Evolutionary conservation across 805 yeast genomes (phyloP).

Genomic region (Zygosaccharomyces pseudorouxii): DNA sequence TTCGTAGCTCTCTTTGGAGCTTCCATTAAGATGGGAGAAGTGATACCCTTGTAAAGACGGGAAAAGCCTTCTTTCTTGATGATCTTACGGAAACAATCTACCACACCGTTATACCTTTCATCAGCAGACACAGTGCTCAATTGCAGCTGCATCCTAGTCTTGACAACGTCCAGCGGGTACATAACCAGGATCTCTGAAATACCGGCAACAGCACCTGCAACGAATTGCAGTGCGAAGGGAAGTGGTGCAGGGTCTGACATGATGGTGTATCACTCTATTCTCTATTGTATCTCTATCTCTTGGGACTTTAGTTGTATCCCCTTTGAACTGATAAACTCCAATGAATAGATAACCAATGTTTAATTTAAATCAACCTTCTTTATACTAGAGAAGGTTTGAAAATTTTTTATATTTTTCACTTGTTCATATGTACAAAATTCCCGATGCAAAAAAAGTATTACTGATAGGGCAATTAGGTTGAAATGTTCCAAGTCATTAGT

Average conservation of each 20-base stretch:
- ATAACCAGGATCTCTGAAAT: conserved; percentile 90
- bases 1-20: conserved; percentile 99
- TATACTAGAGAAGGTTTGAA: neutral
- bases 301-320: neutral
- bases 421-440: neutral
- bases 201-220: conserved; percentile 94
- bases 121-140: conserved; percentile 40
- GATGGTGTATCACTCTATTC: neutral
- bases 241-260: conserved; percentile 42
- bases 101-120: conserved; percentile 68
- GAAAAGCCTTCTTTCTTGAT: conserved; percentile 79
- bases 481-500: no score
- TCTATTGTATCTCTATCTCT: neutral
- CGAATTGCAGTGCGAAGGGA: conserved; percentile 89
- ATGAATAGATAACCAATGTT: neutral
- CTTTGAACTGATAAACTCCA: neutral
- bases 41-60: conserved; percentile 85
- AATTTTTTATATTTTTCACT: neutral
- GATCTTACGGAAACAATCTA: conserved; percentile 80
- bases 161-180: conserved; percentile 96
- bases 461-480: neutral
- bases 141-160: conserved; percentile 91
- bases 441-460: neutral
- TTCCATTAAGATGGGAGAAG: conserved; percentile 97
- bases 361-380: neutral